Evolutionary conservation across 768 basidiomycete species (phyloP).

Genomic region (Trametes sanguinea): DNA sequence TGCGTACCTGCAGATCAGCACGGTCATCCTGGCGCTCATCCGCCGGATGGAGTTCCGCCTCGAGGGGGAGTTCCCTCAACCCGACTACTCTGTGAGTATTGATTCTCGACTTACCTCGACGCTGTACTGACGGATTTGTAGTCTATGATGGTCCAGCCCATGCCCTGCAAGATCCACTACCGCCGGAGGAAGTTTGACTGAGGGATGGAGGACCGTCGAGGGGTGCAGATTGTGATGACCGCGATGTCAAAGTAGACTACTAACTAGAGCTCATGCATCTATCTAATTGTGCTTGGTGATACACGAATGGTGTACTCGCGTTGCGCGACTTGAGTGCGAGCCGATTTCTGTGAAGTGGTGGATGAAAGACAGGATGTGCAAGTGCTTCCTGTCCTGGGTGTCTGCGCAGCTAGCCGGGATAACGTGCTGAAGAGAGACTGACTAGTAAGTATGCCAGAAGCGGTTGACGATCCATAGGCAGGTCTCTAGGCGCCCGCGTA

Average conservation of each 20-base stretch:
- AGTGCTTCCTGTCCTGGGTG: too few relatives aligned
- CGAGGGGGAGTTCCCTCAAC: conserved; percentile 65
- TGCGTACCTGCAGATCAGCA: conserved; percentile 91
- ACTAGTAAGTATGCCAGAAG: too few relatives aligned
- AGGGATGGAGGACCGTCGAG: not conserved
- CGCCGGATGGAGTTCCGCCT: conserved; percentile 76
- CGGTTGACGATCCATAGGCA: not conserved
- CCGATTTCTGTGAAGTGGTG: too few relatives aligned
- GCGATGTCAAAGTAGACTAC: conserved; percentile 8
- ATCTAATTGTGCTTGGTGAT: conserved; percentile 9
- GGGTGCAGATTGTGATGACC: not conserved
- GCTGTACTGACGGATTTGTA: conserved; percentile 33
- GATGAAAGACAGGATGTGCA: too few relatives aligned
- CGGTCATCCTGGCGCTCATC: conserved; percentile 76
- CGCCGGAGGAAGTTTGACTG: conserved; percentile 55
- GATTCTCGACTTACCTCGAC: not conserved
- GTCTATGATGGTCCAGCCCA: conserved; percentile 94
- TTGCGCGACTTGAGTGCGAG: too few relatives aligned
- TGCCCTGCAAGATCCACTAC: conserved; percentile 64
- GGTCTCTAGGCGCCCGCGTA: not conserved
- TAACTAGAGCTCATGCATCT: conserved; percentile 4
- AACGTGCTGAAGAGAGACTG: too few relatives aligned
- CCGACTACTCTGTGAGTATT: conserved; percentile 85
- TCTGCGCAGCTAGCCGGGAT: too few relatives aligned
- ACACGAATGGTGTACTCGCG: too few relatives aligned